These are phyloP conservation scores for Phytophthora capsici DNA, from an alignment of 352 stramenopile species.

Conservation along the genomic window DNA sequence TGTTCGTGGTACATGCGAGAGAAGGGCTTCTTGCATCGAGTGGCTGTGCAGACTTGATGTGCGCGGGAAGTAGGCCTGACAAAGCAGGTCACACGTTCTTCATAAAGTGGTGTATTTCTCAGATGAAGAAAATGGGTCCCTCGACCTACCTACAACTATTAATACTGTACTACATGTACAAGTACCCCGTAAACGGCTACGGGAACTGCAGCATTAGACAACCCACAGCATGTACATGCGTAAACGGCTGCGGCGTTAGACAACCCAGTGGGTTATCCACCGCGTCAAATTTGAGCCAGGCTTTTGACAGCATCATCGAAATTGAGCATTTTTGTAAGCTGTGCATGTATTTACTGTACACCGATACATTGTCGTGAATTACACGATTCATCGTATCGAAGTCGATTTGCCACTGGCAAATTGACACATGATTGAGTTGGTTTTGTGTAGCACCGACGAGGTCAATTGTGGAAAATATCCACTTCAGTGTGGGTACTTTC, in stretches of 20 bases:
- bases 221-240: too few relatives aligned
- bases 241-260: too few relatives aligned
- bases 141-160: not conserved
- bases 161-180: not conserved
- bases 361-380: too few relatives aligned
- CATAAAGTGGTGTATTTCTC: not conserved
- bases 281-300: too few relatives aligned
- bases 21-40: not conserved
- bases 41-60: constrained; percentile 4
- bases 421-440: too few relatives aligned
- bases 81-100: not conserved
- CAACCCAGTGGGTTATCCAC: too few relatives aligned
- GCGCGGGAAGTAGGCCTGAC: constrained; percentile 9
- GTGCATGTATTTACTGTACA: too few relatives aligned
- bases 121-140: constrained; percentile 1
- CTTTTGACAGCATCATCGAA: too few relatives aligned
- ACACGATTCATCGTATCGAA: too few relatives aligned
- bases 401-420: too few relatives aligned
- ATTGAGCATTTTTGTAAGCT: too few relatives aligned
- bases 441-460: not conserved
- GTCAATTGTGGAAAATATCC: not conserved
- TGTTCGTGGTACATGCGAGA: constrained; percentile 20
- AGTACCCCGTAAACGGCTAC: not conserved
- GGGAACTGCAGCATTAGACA: not conserved
- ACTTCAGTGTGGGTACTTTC: not conserved